Evolutionary conservation across 768 basidiomycete species (phyloP), one percentile per base, ranked within the genome.

Genomic region (Phylloporus sp.): DNA sequence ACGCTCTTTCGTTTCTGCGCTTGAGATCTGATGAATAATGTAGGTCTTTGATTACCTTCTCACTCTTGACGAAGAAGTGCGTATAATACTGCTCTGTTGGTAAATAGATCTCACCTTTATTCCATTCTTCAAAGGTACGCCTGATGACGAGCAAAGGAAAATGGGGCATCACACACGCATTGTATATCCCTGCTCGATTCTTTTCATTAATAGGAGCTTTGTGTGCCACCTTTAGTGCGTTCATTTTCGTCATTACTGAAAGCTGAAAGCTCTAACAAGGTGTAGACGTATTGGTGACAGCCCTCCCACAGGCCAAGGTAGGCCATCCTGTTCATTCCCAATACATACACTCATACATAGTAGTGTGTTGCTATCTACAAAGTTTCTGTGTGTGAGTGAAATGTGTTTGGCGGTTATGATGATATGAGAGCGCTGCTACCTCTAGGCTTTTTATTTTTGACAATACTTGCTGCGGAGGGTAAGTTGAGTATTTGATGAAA

Each of bases 341-440:
- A 12, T 2, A 0, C 42, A 9, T 32, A 3, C 4, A 27, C 53
- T 55, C 29, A 55, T 6, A 4, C 3, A 13, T 24, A 9, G 29
- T 32, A 55, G 53, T 56, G 54, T 5, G 36, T 55, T 7, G 36
- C 27, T 20, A 36, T 56, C 32, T 56, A 56, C 31, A 55, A 47
- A 36, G 5, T 29, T 35, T 32, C 47, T 6, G 55, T 50, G 31
- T 16, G 55, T 56, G 32, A 45, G 47, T 29, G 22, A 16, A 44
- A 9, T 24, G 6, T 6, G 27, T 31, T 0, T 6, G 0, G 26
- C 28, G 15, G 38, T 41, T 2, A n/a, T 11, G 7, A 41, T 12
- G 6, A n/a, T 5, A 15, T 11, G n/a, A 29, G 10, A 31, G 36
- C 9, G 23, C 6, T n/a, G 4, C 12, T 10, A 12, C 27, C 18